A percentile compares a stretch with the other conserved stretches of the same genome.
Conservation (phyloP, 179 eudicot genomes). For the Vitellaria paradoxa region DNA sequence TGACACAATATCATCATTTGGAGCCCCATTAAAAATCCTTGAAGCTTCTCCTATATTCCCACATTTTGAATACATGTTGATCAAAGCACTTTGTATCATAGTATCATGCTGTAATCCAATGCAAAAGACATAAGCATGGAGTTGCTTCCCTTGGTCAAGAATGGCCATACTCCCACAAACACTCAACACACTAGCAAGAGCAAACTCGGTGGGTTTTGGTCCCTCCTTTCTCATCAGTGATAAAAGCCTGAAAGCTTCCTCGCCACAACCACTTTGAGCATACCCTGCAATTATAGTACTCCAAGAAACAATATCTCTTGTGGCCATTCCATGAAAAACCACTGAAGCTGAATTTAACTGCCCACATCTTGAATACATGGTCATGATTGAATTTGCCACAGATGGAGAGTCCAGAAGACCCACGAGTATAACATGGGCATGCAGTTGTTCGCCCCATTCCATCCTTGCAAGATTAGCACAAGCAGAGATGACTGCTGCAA, state of each 20-base stretch:
- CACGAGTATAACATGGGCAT: constrained; percentile 49
- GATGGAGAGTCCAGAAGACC: constrained; percentile 56
- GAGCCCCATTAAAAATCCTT: constrained; percentile 34
- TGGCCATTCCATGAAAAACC: constrained; percentile 52
- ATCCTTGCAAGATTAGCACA: constrained; percentile 53
- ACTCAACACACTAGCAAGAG: constrained; percentile 71
- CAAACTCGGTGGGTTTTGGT: constrained; percentile 74
- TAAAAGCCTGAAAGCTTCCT: constrained; percentile 62
- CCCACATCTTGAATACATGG: constrained; percentile 79
- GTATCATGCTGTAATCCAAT: constrained; percentile 61
- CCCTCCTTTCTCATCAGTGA: constrained; percentile 79
- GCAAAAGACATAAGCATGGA: constrained; percentile 66
- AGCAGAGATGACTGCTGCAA: constrained; percentile 69
- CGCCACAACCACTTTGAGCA: constrained; percentile 71
- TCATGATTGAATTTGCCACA: constrained; percentile 75
- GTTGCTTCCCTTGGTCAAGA: constrained; percentile 83
- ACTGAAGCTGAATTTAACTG: constrained; percentile 37
- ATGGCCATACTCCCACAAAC: constrained; percentile 72
- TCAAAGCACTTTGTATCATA: constrained; percentile 64
- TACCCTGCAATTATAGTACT: constrained; percentile 79
- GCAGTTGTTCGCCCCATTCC: constrained; percentile 69
- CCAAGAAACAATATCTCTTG: constrained; percentile 81
- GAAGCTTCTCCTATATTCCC: constrained; percentile 75
- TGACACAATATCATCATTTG: constrained; percentile 56
- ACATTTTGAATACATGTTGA: constrained; percentile 89